A percentile compares a stretch with the other conserved stretches of the same genome.
These are phyloP conservation scores for Tricholoma terreum DNA, from an alignment of 768 basidiomycete species.

Conservation along the genomic window DNA sequence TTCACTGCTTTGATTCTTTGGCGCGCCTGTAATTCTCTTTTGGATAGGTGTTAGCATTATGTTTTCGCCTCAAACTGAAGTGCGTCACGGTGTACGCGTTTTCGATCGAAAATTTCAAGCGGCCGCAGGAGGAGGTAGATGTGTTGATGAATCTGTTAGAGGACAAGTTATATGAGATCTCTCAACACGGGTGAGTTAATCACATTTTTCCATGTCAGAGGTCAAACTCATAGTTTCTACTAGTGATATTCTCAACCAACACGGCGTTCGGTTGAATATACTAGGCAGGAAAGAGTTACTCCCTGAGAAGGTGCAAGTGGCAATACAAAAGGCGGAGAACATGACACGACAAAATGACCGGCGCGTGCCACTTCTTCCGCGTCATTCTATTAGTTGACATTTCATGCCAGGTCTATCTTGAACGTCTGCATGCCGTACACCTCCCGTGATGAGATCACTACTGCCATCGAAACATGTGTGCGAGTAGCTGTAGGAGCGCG, in stretches of 20 bases:
- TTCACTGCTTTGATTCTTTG: background rate
- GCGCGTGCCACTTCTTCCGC: constrained; percentile 37
- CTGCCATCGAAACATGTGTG: constrained; percentile 61
- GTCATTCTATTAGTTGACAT: background rate
- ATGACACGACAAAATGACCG: constrained; percentile 71
- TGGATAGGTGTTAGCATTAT: constrained; percentile 77
- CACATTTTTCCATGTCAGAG: background rate
- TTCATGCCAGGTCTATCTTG: constrained; percentile 63
- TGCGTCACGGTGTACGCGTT: constrained; percentile 98
- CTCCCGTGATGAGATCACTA: constrained; percentile 87
- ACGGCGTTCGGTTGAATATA: constrained; percentile 83
- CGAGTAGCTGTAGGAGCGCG: constrained; percentile 32
- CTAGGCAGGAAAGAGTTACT: constrained; percentile 76
- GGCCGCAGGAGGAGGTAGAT: constrained; percentile 81
- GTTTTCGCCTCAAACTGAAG: constrained; percentile 71
- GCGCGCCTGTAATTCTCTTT: no score
- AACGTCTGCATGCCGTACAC: constrained; percentile 94
- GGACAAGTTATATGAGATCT: constrained; percentile 71
- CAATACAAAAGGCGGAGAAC: constrained; percentile 66
- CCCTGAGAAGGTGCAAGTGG: constrained; percentile 69
- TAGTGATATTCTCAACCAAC: constrained; percentile 75
- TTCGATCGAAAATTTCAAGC: constrained; percentile 94
- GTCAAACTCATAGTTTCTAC: background rate
- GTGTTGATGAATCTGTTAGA: constrained; percentile 85
- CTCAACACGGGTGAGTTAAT: constrained; percentile 67